These are phyloP conservation scores for Paracoccidioides lutzii DNA, from an alignment of 2,329 filamentous ascomycete species.

Conservation along the genomic window DNA sequence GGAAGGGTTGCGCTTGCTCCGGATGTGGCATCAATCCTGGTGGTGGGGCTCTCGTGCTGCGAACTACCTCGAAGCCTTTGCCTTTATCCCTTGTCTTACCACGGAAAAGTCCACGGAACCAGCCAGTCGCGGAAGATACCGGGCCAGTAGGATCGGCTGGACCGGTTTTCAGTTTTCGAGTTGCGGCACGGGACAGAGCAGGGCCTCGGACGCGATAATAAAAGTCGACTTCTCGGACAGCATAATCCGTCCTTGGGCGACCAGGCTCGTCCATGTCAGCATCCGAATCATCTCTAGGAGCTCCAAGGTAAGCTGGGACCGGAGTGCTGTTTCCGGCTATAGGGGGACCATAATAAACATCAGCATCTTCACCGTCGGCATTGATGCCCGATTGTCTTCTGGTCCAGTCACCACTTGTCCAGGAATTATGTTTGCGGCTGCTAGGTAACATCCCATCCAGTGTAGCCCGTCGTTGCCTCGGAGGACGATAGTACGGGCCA, in stretches of 20 bases:
- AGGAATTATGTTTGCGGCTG: conserved; percentile 33
- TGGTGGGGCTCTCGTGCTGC: conserved; percentile 75
- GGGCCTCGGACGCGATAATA: conserved; percentile 90
- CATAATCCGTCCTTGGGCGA: conserved; percentile 64
- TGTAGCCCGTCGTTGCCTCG: conserved; percentile 55
- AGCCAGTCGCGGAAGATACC: conserved; percentile 76
- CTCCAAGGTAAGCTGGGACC: conserved; percentile 42
- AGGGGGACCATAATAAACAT: conserved; percentile 27
- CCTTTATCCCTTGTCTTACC: conserved; percentile 87
- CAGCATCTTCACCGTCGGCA: conserved; percentile 21
- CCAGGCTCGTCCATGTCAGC: conserved; percentile 31
- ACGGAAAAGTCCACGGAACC: conserved; percentile 67
- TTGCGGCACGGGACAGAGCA: conserved; percentile 67
- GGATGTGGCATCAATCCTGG: conserved; percentile 46
- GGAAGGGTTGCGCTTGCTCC: conserved; percentile 44
- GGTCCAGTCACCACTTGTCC: conserved; percentile 36
- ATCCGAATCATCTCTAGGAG: conserved; percentile 42
- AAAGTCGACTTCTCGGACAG: conserved; percentile 88
- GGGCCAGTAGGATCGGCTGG: conserved; percentile 89
- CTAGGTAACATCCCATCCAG: conserved; percentile 37
- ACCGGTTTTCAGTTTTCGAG: conserved; percentile 78
- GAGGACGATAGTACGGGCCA: conserved; percentile 83
- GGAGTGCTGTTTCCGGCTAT: conserved; percentile 36
- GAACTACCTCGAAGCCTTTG: conserved; percentile 93
- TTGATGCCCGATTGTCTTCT: conserved; percentile 28